phyloP scores from a whole-genome alignment of 768 basidiomycete species.

The Lyophyllum semitale region DNA sequence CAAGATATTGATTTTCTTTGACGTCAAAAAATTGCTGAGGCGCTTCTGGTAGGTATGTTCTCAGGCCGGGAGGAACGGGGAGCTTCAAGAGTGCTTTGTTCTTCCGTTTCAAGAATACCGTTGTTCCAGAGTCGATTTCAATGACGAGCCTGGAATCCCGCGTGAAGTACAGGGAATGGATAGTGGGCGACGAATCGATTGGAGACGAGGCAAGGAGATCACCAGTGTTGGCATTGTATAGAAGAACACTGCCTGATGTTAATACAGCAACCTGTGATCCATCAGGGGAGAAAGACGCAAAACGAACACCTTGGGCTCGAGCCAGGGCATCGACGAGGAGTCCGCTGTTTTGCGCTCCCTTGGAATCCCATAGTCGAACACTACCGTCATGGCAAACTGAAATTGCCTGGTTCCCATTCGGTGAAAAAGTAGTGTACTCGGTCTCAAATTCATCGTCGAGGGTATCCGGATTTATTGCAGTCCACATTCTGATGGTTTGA shows the following conservation, averaged over 20 bases:
- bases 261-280: not conserved
- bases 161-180: not conserved
- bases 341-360: not conserved
- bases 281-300: slow-evolving; percentile 1
- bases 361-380: not conserved
- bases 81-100: not conserved
- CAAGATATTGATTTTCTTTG: not conserved
- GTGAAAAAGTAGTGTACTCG: not conserved
- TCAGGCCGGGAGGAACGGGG: too few species aligned
- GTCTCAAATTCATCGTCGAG: not conserved
- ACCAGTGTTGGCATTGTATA: not conserved
- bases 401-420: not conserved
- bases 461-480: too few species aligned
- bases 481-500: slow-evolving; percentile 2
- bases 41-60: not conserved
- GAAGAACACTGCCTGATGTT: not conserved
- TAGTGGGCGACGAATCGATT: not conserved
- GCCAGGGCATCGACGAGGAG: not conserved
- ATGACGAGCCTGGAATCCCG: not conserved
- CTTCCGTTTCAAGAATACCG: not conserved
- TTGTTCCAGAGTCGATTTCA: not conserved
- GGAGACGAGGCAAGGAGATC: not conserved
- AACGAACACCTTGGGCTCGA: not conserved
- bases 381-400: not conserved
- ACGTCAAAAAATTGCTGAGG: not conserved